Evolutionary conservation across 2,329 filamentous ascomycete genomes (phyloP), one percentile per base, ranked within the genome.

Genomic region (Chalaropsis thielavioides): DNA sequence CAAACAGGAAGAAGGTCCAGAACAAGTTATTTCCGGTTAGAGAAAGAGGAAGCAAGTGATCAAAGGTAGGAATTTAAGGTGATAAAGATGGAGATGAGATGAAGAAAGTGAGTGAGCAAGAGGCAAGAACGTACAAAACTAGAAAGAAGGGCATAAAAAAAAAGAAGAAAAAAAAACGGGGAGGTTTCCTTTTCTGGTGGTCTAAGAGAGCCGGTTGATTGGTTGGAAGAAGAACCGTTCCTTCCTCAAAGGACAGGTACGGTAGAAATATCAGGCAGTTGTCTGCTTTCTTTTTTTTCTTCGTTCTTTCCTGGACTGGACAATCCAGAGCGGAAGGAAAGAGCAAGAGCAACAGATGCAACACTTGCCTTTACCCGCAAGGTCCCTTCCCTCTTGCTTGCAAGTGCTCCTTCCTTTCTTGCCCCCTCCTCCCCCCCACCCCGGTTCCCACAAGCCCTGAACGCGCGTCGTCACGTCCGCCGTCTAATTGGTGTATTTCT

Each of bases 311-410:
- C 10, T 19, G 11, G 11, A 19, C n/a, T 19, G 44, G 22, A n/a
- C n/a, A 17, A 49, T 31, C 40, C 24, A 62, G 44, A 51, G 13
- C n/a, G 13, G 27, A 54, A 56, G 4, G 56, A 59, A 46, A 58
- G 59, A 13, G 22, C 65, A 63, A 65, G 62, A 19, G 43, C 59
- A 67, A 35, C 59, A 67, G 58, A 67, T 62, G 66, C 60, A 38
- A 64, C 51, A 24, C 46, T 43, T 43, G 41, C 27, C 27, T n/a
- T 56, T 13, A 35, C 24, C 8, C 11, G 24, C 51, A 15, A 35
- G 8, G 51, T 19, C 17, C 51, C 27, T 56, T 56, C 64, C 63
- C 65, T 59, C 61, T 63, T 64, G 61, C 67, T 46, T 63, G 51
- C 8, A 49, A 24, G 19, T 24, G 8, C 19, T 22, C 44, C 44